Conservation (phyloP, 2,329 filamentous ascomycete genomes). For the Neopestalotiopsis sp. region DNA sequence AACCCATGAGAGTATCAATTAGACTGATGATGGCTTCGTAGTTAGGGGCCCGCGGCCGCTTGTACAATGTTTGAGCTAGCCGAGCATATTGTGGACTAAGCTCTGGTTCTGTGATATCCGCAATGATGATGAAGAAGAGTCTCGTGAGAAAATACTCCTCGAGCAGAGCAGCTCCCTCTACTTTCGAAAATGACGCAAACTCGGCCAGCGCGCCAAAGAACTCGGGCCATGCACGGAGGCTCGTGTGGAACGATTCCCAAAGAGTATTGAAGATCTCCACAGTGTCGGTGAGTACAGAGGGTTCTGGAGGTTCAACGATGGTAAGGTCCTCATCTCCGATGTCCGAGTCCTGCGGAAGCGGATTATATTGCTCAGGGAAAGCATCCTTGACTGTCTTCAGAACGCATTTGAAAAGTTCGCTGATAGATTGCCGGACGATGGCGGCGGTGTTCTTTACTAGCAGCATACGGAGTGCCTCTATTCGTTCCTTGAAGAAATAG, state of each 20-base stretch:
- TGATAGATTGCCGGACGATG: conserved; percentile 57
- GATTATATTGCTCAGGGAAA: conserved; percentile 53
- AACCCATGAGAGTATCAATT: conserved; percentile 48
- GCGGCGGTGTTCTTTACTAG: conserved; percentile 65
- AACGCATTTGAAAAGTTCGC: conserved; percentile 56
- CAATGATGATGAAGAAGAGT: conserved; percentile 63
- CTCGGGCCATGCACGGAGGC: conserved; percentile 74
- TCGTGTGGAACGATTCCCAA: conserved; percentile 66
- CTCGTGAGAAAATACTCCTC: conserved; percentile 64
- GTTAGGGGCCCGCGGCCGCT: conserved; percentile 57
- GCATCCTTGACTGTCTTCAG: conserved; percentile 56
- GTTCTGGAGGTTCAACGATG: conserved; percentile 31
- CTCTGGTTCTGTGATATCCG: conserved; percentile 56
- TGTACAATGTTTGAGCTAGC: conserved; percentile 56
- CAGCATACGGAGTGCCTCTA: conserved; percentile 66
- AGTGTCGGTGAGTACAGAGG: conserved; percentile 41
- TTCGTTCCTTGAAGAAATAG: conserved; percentile 62
- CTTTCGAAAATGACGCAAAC: conserved; percentile 66
- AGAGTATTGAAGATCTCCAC: conserved; percentile 58
- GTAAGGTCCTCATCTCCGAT: conserved; percentile 39
- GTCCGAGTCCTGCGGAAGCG: conserved; percentile 31
- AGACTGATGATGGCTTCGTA: conserved; percentile 60
- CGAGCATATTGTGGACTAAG: conserved; percentile 59
- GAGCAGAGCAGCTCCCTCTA: conserved; percentile 64
- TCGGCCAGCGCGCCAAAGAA: conserved; percentile 73